These are phyloP conservation scores for Schoenoplectus triqueter DNA, from an alignment of 202 grass and related monocot species.

Conservation along the genomic window DNA sequence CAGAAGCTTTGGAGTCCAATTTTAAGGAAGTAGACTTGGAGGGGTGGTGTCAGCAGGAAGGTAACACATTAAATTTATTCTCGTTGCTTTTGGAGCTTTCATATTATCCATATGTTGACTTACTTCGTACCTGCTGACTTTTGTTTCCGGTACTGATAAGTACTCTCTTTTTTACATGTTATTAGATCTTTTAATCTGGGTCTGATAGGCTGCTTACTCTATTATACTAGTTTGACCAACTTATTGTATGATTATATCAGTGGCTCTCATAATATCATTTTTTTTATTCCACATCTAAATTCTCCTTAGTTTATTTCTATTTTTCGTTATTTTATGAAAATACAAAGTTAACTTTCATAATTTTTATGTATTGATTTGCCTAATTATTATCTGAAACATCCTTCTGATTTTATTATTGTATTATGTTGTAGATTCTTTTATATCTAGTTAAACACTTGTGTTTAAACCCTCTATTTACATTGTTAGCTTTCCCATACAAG, in stretches of 20 bases:
- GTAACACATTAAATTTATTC: constrained; percentile 51
- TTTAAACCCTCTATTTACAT: not conserved
- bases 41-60: constrained; percentile 69
- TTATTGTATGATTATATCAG: not conserved
- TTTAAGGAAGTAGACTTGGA: constrained; percentile 73
- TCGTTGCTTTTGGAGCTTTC: constrained; percentile 38
- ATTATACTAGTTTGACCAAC: not conserved
- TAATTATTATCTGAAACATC: not conserved
- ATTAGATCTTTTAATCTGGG: not conserved
- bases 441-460: not conserved
- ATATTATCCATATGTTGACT: constrained; percentile 31
- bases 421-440: not conserved
- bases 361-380: not conserved
- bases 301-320: constrained; percentile 1
- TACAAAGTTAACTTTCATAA: not conserved
- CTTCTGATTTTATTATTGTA: not conserved
- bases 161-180: constrained; percentile 20
- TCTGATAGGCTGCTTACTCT: not conserved
- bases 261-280: not conserved
- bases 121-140: constrained; percentile 26
- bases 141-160: not conserved
- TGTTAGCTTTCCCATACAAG: not conserved
- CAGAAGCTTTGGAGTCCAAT: constrained; percentile 70
- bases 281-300: constrained; percentile 12
- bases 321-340: not conserved